Base-by-base conservation (phyloP, 352 stramenopile genomes). In the Pythium scleroteichum region DNA sequence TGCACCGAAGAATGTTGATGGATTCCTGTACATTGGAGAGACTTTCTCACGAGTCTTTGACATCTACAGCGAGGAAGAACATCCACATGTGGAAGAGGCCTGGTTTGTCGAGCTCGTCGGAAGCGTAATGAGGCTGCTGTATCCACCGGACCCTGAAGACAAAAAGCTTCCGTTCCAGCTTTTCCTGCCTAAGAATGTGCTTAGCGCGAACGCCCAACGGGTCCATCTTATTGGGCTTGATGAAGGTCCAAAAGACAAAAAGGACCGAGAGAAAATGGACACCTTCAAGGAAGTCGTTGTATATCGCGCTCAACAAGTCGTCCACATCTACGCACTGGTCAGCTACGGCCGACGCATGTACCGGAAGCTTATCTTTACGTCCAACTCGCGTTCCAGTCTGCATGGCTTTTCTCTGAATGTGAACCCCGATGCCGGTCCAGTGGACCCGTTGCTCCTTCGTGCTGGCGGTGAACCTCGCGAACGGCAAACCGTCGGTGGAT, bases 281-380 rank as follows among this genome's bases (percentile, higher is more conserved):
- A 99, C 96, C 0, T 92, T 99, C 47, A 99, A 99, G 64, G 97
- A 99, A 76, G 90, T 99, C 41, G 77, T 99, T 16, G 94, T 98
- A 5, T 98, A 97, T 56, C 82, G 96, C 44, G 58, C 72, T 16
- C 77, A 90, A 61, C 68, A 98, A 41, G 83, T 98, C 20, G 88
- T 99, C 35, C 95, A 98, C 41, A 85, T 99, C 19, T 99, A 97
- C 73, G 95, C 98, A 49, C 82, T 99, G 19, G 87, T 99, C 14
- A 97, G 98, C 48, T 92, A 99, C 68, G 98, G 96, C 6, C 85
- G 97, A 22, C 82, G 96, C 13, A 93, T 99, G 64, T 98, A 99
- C 68, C 82, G 97, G 4, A 97, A 97, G 40, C 80, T 99, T 12
- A 90, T 99, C 35, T 99, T 99, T 70, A 98, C 97, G 7, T 99